Evolutionary conservation across 2,329 filamentous ascomycete species (phyloP).

Genomic region (Paecilomyces dactylethromorphus): DNA sequence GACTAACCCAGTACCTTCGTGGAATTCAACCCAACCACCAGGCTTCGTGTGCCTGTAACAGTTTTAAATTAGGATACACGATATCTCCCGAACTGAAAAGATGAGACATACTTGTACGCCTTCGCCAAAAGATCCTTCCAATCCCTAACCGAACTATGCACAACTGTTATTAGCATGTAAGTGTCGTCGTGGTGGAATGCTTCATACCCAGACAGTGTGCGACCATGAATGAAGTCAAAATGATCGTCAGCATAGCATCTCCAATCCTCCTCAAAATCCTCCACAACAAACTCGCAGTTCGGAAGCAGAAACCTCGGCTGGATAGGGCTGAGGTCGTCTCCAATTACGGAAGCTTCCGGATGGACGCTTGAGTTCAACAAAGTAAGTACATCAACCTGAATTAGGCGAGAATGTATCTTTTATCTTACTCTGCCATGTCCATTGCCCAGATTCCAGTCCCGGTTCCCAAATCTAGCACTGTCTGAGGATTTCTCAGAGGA

Average conservation of each 20-base stretch:
- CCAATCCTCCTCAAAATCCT: constrained; percentile 54
- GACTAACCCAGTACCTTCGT: background rate
- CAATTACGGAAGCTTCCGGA: constrained; percentile 3
- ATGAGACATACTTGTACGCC: constrained; percentile 32
- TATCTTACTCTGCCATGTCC: constrained; percentile 3
- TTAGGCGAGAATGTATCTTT: background rate
- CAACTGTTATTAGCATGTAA: background rate
- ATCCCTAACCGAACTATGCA: constrained; percentile 46
- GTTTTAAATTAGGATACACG: too few relatives aligned
- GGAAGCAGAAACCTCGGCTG: constrained; percentile 37
- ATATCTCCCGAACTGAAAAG: background rate
- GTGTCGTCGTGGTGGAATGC: background rate
- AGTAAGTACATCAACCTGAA: background rate
- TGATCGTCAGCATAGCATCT: constrained; percentile 39
- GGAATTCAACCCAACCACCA: background rate
- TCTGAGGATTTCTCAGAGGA: constrained; percentile 5
- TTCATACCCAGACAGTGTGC: constrained; percentile 41
- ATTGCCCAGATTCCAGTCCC: constrained; percentile 10
- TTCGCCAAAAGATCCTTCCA: constrained; percentile 47
- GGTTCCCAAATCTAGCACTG: constrained; percentile 8
- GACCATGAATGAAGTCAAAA: constrained; percentile 57
- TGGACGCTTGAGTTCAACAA: background rate
- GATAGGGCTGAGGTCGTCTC: constrained; percentile 7
- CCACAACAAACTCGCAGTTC: constrained; percentile 51
- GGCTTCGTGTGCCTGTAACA: background rate